Conservation (phyloP, 805 yeast genomes). For the Wickerhamiella kurtzmanii region DNA sequence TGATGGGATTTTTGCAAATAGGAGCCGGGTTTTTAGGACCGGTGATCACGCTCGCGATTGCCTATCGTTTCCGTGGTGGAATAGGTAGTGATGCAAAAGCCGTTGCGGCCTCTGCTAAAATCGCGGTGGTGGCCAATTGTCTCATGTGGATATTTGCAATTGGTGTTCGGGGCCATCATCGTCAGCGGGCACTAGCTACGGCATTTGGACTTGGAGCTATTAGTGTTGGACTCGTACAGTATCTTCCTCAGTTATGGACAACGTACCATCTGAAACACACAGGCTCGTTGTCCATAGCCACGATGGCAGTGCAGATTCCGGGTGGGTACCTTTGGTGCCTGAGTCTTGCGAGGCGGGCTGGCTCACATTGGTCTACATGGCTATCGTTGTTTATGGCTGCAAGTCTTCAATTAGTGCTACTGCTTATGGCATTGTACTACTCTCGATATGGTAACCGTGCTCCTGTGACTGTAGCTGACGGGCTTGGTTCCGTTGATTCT, state of each 20-base stretch:
- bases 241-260: slow-evolving; percentile 65
- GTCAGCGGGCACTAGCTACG: slow-evolving; percentile 10
- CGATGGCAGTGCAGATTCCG: slow-evolving; percentile 82
- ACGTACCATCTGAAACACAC: slow-evolving; percentile 59
- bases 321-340: slow-evolving; percentile 75
- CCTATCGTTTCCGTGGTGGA: slow-evolving; percentile 17
- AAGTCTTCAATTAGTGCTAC: slow-evolving; percentile 44
- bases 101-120: not conserved
- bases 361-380: slow-evolving; percentile 81
- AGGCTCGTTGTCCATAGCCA: slow-evolving; percentile 63
- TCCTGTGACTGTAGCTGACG: too few relatives aligned
- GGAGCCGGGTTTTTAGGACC: slow-evolving; percentile 18
- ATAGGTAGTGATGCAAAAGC: slow-evolving; percentile 3
- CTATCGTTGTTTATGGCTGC: slow-evolving; percentile 67
- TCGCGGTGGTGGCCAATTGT: slow-evolving; percentile 7
- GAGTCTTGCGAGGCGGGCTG: slow-evolving; percentile 56
- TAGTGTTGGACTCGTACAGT: slow-evolving; percentile 50
- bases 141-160: slow-evolving; percentile 10
- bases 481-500: too few relatives aligned
- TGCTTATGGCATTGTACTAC: slow-evolving; percentile 48
- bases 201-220: slow-evolving; percentile 55
- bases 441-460: slow-evolving; percentile 1
- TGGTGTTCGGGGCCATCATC: slow-evolving; percentile 1
- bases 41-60: slow-evolving; percentile 17
- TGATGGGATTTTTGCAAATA: slow-evolving; percentile 20